These are phyloP conservation scores for Solanum habrochaites DNA, from an alignment of 257 asterid species.

Conservation along the genomic window DNA sequence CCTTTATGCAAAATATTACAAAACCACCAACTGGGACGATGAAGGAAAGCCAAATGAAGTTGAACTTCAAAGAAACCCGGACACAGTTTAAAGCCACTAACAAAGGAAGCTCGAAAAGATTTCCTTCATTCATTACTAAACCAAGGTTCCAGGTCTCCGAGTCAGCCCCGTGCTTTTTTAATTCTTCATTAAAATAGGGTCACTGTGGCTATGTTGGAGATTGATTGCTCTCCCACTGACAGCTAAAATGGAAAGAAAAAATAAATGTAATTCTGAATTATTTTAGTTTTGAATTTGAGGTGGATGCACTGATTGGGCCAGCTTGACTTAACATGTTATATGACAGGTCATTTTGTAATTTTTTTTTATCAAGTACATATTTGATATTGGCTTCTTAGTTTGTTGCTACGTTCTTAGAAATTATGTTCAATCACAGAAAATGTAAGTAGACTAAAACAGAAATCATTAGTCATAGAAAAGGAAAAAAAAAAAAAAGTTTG, in stretches of 20 bases:
- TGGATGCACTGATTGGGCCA: neutral
- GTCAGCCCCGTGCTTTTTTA: neutral
- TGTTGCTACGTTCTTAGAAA: neutral
- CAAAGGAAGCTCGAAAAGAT: neutral
- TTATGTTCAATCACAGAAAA: neutral
- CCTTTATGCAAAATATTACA: conserved; percentile 28
- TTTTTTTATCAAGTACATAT: neutral
- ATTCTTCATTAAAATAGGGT: neutral
- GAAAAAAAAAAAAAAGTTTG: neutral
- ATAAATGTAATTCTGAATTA: neutral
- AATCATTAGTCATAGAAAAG: neutral
- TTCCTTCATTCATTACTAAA: neutral
- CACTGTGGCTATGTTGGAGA: neutral
- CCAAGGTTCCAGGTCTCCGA: neutral
- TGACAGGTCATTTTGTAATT: neutral
- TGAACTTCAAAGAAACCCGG: neutral
- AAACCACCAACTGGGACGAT: conserved; percentile 37
- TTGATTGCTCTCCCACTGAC: neutral
- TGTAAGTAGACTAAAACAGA: neutral
- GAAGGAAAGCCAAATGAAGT: conserved; percentile 5
- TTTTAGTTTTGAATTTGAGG: neutral
- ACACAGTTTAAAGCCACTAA: neutral
- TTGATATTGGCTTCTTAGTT: neutral
- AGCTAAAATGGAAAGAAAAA: neutral
- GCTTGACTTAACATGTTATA: neutral